phyloP scores from a whole-genome alignment of 495 filamentous ascomycete genomes.

The Tuber aestivum region DNA sequence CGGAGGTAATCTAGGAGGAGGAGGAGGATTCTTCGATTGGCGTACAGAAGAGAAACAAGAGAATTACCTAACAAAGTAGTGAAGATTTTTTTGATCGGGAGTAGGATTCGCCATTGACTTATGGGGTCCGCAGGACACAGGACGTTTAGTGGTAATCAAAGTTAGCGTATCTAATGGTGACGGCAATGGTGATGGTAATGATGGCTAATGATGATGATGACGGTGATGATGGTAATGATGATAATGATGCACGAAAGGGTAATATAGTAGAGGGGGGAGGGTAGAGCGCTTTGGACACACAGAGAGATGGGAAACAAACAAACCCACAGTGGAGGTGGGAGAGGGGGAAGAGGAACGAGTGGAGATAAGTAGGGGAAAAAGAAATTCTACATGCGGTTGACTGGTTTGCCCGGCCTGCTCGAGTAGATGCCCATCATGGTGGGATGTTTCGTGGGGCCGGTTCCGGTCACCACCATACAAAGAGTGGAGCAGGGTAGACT shows the following conservation, averaged over 20 bases:
- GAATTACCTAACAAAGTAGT: constrained; percentile 32
- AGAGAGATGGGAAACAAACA: not conserved
- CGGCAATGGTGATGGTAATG: constrained; percentile 5
- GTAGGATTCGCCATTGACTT: not conserved
- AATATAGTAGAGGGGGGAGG: constrained; percentile 6
- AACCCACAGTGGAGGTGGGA: not conserved
- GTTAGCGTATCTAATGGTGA: constrained; percentile 19
- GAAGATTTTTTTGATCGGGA: constrained; percentile 26
- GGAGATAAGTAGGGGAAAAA: not conserved
- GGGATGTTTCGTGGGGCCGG: not conserved
- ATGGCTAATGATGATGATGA: not conserved
- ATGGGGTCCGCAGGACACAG: not conserved
- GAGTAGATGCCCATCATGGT: not conserved
- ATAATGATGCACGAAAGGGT: not conserved
- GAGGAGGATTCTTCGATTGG: not conserved
- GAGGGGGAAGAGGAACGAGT: not conserved
- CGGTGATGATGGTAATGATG: not conserved
- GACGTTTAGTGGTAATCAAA: not conserved
- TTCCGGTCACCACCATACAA: not conserved
- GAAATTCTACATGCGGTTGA: not conserved
- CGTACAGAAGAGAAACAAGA: constrained; percentile 14
- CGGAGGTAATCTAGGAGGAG: not conserved
- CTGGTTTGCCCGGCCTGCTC: not conserved
- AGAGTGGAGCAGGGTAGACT: not conserved
- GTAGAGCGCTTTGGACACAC: constrained; percentile 8